phyloP scores from a whole-genome alignment of 2,329 filamentous ascomycete genomes.

The Apiospora rasikravindrae region DNA sequence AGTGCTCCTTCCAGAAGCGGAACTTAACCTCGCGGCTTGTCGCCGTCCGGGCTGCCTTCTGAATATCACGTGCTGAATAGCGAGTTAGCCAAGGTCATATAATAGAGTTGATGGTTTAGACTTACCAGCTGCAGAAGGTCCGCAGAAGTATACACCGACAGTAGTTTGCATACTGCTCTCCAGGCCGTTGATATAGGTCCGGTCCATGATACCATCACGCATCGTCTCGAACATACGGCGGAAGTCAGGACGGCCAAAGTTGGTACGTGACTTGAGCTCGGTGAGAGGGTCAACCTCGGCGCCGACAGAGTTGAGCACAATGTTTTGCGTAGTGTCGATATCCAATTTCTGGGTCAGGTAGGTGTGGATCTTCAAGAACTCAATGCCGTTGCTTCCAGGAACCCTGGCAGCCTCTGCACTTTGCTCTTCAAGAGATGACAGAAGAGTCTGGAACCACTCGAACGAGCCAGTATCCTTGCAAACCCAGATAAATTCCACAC shows the following conservation, averaged over 20 bases:
- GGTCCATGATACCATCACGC: constrained; percentile 84
- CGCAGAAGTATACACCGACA: constrained; percentile 97
- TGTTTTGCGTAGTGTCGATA: constrained; percentile 91
- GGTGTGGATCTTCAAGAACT: constrained; percentile 97
- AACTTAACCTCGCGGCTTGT: constrained; percentile 84
- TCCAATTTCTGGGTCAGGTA: constrained; percentile 96
- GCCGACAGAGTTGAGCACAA: constrained; percentile 94
- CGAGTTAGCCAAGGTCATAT: constrained; percentile 40
- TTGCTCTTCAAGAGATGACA: constrained; percentile 89
- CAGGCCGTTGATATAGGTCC: constrained; percentile 83
- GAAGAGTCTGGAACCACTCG: constrained; percentile 97
- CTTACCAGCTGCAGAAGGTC: constrained; percentile 74
- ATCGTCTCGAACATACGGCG: constrained; percentile 78
- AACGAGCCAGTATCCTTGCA: constrained; percentile 96
- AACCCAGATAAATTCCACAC: constrained; percentile 99
- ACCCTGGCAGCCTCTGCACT: constrained; percentile 72
- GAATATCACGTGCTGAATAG: constrained; percentile 78
- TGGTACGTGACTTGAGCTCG: constrained; percentile 86
- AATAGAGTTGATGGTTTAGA: constrained; percentile 24
- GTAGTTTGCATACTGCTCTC: constrained; percentile 79
- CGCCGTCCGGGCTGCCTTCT: constrained; percentile 75
- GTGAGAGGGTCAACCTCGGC: constrained; percentile 88
- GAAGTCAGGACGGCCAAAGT: constrained; percentile 95
- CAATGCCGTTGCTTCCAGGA: constrained; percentile 69
- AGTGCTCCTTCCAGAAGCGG: constrained; percentile 99